Base-by-base conservation (phyloP, 345 rosid genomes). In the Lepidium africanum region DNA sequence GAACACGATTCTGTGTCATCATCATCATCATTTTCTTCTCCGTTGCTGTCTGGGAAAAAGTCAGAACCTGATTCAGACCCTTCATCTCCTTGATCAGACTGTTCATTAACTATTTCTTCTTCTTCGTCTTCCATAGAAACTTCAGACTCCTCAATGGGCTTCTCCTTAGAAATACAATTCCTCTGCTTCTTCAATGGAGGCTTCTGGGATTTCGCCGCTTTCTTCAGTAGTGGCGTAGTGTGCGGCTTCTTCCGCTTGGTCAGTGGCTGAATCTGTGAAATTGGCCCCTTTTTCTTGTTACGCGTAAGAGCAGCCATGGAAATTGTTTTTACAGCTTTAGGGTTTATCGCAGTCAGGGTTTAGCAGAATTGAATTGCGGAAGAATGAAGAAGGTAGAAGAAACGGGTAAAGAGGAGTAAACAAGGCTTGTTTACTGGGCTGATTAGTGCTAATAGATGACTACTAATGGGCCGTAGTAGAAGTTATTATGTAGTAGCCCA, bases 101-200 rank as follows among this genome's bases (percentile, higher is more conserved):
- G 78, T 46, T 55, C 79, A 10, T 19, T 30, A 30, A 5, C 33
- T 27, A 4, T 67, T 21, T 79, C 81, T 59, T 79, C 80, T 13
- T 63, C 76, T 43, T 73, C 84, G 33, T 83, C 89, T 4, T 78
- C 82, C 1, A 64, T 71, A 14, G 63, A 70, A 30, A 55, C 62
- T 10, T 70, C 82, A 56, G 63, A 79, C 50, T 79, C 76, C 48
- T 71, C 79, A 7, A 65, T 45, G 35, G 21, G 71, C 15, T 86
- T 87, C 61, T 76, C 76, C 35, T 78, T 70, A 19, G 72, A 64
- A 48, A 77, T 14, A 52, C 36, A 74, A 60, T 57, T 75, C 69
- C 78, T 87, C 67, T 76, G 91, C 82, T 87, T 84, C 83, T 87
- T 86, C 50, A 72, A 70, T 1, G 75, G 71, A 12, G 81, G 78